Base-by-base conservation (phyloP, 352 stramenopile genomes). In the Phytopythium delawarense region DNA sequence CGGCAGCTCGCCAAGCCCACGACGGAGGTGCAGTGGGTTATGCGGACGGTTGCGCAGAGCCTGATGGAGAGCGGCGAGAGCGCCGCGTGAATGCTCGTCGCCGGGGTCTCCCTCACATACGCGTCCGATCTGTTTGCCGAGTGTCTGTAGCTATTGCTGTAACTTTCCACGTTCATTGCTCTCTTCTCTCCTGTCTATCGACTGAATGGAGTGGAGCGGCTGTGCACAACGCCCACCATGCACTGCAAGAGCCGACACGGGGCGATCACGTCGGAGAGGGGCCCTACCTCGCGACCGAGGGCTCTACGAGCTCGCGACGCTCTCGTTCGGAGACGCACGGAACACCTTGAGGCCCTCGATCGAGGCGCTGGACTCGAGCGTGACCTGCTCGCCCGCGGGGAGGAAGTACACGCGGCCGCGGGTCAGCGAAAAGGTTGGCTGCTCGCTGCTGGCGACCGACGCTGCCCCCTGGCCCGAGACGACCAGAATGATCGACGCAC, bases 21-120 rank as follows among this genome's bases (percentile, higher is more conserved):
- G 1, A 72, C 70, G 1, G 83, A 92, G 55, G 83, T 90, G 30
- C 77, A 86, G 57, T 90, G 76, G 83, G 83, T 92, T 50, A 90
- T 92, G 71, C 71, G 72, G 6, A 90, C 87, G 18, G 79, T 89
- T 9, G 79, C 78, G 2, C 76, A 89, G 59, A 91, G 82, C 50
- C 64, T 91, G 11, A 71, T 87, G 65, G 68, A 88, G 61, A 89
- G 76, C 59, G 69, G 65, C 59, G 76, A 89, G 6, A 76, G 84
- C 21, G 42, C 53, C 39, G 37, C 39, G 25, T 64, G 49, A 32
- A 6, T 16, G 4, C 18, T 15, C 28, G n/a, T 45, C 28, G 18
- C 42, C 25, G 12, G 37, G 46, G 30, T 40, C 28, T 55, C 30
- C 28, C 28, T 46, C 30, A 42, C 13, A 25, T 50, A 20, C 7